A percentile compares a stretch with the other conserved stretches of the same genome.
Conservation (phyloP, 2,329 filamentous ascomycete genomes). For the Tetracladium maxilliforme region DNA sequence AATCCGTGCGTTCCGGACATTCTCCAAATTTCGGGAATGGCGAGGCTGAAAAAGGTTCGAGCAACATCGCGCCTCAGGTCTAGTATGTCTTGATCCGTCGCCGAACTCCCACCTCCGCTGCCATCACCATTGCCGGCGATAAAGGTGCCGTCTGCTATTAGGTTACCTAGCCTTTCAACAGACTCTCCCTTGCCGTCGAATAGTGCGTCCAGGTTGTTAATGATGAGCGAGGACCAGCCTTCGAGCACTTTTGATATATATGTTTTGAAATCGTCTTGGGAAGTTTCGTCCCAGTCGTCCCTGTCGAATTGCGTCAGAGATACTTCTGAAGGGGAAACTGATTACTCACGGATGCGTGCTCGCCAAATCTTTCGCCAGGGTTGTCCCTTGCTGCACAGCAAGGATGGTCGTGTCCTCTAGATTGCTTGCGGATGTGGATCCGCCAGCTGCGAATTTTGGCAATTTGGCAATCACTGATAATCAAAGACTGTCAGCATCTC, state of each 20-base stretch:
- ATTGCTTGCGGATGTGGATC: conserved; percentile 7
- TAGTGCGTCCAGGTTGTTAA: neutral
- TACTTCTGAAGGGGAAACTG: too few species aligned
- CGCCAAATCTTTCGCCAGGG: conserved; percentile 12
- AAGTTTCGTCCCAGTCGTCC: too few species aligned
- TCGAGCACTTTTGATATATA: neutral
- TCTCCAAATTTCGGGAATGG: neutral
- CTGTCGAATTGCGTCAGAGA: too few species aligned
- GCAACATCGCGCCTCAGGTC: neutral
- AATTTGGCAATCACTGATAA: too few species aligned
- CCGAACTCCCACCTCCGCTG: too few species aligned
- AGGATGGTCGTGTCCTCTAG: conserved; percentile 12
- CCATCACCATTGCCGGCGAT: too few species aligned
- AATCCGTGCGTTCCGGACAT: neutral
- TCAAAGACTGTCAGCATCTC: conserved; percentile 7
- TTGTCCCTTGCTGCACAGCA: conserved; percentile 11
- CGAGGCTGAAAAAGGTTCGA: neutral
- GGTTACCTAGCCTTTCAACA: neutral
- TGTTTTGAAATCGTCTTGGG: neutral
- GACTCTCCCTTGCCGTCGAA: conserved; percentile 1
- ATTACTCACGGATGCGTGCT: too few species aligned
- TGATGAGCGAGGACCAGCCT: neutral
- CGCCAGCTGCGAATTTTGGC: too few species aligned
- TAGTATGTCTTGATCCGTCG: neutral
- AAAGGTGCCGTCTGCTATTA: conserved; percentile 1